phyloP scores from a whole-genome alignment of 1,284 basidiomycete genomes.

The Ganoderma lucidum region DNA sequence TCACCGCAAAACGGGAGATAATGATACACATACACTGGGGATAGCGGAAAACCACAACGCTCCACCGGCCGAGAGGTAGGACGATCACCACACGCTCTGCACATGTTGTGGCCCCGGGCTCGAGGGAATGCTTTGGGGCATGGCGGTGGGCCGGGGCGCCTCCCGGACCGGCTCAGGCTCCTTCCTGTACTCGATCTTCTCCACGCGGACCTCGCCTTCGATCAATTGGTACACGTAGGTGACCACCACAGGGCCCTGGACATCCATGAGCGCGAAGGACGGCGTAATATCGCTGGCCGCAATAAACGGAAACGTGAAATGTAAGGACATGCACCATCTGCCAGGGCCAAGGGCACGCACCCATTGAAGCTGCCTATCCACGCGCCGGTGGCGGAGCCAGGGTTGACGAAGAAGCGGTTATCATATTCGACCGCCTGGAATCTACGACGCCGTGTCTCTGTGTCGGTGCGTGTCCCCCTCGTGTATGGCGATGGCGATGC shows the following conservation, averaged over 20 bases:
- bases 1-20: background rate
- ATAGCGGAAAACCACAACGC: constrained; percentile 1
- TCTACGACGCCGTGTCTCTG: constrained; percentile 47
- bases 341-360: constrained; percentile 46
- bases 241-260: constrained; percentile 93
- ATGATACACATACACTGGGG: constrained; percentile 1
- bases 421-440: constrained; percentile 96
- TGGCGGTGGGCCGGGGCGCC: constrained; percentile 43
- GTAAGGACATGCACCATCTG: background rate
- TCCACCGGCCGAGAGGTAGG: constrained; percentile 1
- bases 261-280: constrained; percentile 94
- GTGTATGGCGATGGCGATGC: background rate
- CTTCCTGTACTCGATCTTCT: constrained; percentile 86
- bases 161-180: constrained; percentile 58
- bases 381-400: constrained; percentile 94
- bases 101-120: constrained; percentile 39
- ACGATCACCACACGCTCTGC: constrained; percentile 46
- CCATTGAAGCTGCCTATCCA: constrained; percentile 84
- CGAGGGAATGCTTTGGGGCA: constrained; percentile 59
- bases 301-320: background rate
- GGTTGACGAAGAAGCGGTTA: constrained; percentile 94
- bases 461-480: background rate
- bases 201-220: constrained; percentile 90
- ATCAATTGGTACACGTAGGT: constrained; percentile 97
- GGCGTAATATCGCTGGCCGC: constrained; percentile 66